Percentiles rank a stretch among this genome's conserved stretches.
phyloP scores from a whole-genome alignment of 2,329 filamentous ascomycete species.

The Alternaria ethzedia region DNA sequence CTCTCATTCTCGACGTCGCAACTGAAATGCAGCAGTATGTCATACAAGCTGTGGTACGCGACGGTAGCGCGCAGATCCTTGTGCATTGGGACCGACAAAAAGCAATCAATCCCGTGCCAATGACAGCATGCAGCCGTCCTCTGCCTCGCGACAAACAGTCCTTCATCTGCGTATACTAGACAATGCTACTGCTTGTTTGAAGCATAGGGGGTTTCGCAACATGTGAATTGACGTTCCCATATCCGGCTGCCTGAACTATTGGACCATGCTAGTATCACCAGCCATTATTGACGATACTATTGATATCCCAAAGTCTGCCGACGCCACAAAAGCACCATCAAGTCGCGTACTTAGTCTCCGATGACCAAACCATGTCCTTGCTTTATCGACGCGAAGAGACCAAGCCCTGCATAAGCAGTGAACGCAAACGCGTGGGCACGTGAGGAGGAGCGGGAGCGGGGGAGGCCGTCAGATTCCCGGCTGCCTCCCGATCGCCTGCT shows the following conservation, averaged over 20 bases:
- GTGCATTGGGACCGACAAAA: background rate
- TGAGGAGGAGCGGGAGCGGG: constrained; percentile 1
- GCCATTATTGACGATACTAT: background rate
- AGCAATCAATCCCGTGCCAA: background rate
- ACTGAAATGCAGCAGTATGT: background rate
- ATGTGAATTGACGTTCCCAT: background rate
- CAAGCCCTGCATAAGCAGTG: background rate
- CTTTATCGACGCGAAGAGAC: background rate
- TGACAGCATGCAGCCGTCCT: background rate
- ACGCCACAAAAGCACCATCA: background rate
- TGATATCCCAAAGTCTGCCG: background rate
- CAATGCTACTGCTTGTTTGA: background rate
- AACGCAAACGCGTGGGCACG: constrained; percentile 13
- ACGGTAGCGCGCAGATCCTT: background rate
- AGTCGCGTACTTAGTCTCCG: background rate
- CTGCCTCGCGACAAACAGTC: background rate
- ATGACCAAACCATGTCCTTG: constrained; percentile 2
- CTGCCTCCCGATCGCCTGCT: too few relatives aligned
- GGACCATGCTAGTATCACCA: background rate
- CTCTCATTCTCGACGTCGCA: background rate
- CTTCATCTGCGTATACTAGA: background rate
- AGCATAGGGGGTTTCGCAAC: background rate
- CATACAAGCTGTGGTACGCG: background rate
- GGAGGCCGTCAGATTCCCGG: background rate
- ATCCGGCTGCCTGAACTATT: background rate